Evolutionary conservation across 257 asterid genomes (phyloP), one percentile per base, ranked within the genome.

Genomic region (Rauvolfia tetraphylla): DNA sequence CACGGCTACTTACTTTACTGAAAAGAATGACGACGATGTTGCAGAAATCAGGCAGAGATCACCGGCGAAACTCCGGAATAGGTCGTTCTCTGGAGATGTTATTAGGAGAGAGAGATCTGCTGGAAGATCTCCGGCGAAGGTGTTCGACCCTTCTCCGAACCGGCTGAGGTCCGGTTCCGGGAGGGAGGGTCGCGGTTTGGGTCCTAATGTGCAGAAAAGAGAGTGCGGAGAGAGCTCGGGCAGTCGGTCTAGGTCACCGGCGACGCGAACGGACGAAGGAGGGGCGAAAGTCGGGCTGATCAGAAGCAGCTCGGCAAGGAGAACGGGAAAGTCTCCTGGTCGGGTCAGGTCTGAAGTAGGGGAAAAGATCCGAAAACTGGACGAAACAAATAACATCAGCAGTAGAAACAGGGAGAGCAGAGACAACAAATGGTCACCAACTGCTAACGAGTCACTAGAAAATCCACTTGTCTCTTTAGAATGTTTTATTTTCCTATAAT

Each of bases 391-490:
- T 12, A 42, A 71, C 25, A 3, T 53, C 10, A 36, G 70, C 12
- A 57, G 31, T 34, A 58, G 78, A 23, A 51, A 38, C 41, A 81
- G 80, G 23, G 87, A 75, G 61, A 54, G 46, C 42, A 75, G 82
- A 20, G 87, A 81, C 33, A 69, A 44, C 41, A 80, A 81, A 65
- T 75, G 88, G 92, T 73, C 90, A 46, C 83, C 88, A 87, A 84
- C 91, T 62, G 82, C 73, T 53, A 83, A 87, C 61, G 97, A 90
- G 80, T 86, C 84, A 18, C 89, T 94, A 53, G 98, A 94, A 83
- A 94, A 92, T 41, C 98, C 98, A 44, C 91, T 94, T 66, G 98
- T 94, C 82, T 94, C 98, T 84, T 74, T 94, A 90, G 97, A 94
- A 65, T 94, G 98, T 79, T 94, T 94, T 41, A 94, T 94, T 54